phyloP scores from a whole-genome alignment of 2,329 filamentous ascomycete species.

The Colletotrichum musicola region DNA sequence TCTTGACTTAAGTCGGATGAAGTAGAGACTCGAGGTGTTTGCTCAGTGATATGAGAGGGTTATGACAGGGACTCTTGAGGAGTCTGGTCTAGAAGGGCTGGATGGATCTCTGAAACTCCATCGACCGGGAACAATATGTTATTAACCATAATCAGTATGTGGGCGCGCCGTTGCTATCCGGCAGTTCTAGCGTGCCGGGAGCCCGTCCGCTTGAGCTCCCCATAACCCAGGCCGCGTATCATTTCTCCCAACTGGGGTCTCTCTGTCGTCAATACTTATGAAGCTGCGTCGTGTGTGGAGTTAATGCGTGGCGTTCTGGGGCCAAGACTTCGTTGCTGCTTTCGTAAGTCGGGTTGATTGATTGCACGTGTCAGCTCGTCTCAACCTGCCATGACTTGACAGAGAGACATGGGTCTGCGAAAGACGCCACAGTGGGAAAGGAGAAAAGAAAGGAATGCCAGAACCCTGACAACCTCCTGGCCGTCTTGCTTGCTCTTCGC shows the following conservation, averaged over 20 bases:
- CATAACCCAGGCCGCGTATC: constrained; percentile 11
- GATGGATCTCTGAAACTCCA: constrained; percentile 7
- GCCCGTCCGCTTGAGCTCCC: constrained; percentile 2
- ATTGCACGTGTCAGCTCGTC: constrained; percentile 30
- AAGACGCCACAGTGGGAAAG: constrained; percentile 2
- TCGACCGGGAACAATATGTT: constrained; percentile 18
- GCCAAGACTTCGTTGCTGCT: constrained; percentile 12
- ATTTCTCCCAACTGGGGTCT: neutral
- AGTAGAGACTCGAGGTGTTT: constrained; percentile 1
- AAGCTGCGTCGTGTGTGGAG: constrained; percentile 7
- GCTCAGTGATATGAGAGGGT: constrained; percentile 24
- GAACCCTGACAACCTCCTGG: neutral
- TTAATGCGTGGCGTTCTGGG: neutral
- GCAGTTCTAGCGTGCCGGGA: constrained; percentile 10
- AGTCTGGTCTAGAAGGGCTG: constrained; percentile 11
- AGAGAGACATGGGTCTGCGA: neutral
- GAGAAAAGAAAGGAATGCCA: neutral
- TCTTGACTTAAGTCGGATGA: neutral
- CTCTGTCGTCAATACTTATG: constrained; percentile 20
- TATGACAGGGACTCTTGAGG: neutral
- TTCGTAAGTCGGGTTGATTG: neutral
- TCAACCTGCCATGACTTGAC: constrained; percentile 24
- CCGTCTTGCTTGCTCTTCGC: neutral
- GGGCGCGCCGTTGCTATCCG: constrained; percentile 8
- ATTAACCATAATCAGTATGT: constrained; percentile 17